A percentile compares a stretch with the other conserved stretches of the same genome.
Evolutionary conservation across 768 basidiomycete genomes (phyloP).

Genomic region (Tephrocybe sp.): DNA sequence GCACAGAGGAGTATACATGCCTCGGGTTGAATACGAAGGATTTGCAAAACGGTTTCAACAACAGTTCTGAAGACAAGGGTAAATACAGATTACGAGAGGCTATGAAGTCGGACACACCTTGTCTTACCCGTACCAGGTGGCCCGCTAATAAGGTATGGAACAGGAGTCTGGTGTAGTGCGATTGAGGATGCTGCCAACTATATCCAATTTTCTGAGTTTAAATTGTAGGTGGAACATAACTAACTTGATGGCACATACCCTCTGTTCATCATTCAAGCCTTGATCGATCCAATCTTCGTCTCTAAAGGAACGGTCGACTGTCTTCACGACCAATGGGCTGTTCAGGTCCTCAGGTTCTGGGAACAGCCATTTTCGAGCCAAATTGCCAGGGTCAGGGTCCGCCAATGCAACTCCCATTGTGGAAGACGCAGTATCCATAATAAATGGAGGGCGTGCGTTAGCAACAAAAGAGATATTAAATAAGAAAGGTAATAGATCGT

Average conservation of each 20-base stretch:
- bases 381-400: slow-evolving; percentile 18
- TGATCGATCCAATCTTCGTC: slow-evolving; percentile 39
- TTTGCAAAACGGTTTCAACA: slow-evolving; percentile 47
- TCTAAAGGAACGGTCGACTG: slow-evolving; percentile 23
- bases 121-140: slow-evolving; percentile 55
- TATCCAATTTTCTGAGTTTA: background rate
- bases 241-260: slow-evolving; percentile 31
- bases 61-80: slow-evolving; percentile 33
- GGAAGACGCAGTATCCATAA: slow-evolving; percentile 39
- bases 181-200: slow-evolving; percentile 43
- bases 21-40: slow-evolving; percentile 43
- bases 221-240: background rate
- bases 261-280: slow-evolving; percentile 47
- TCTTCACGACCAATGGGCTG: slow-evolving; percentile 16
- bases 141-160: slow-evolving; percentile 46
- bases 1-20: slow-evolving; percentile 48
- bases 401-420: slow-evolving; percentile 25
- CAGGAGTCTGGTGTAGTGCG: slow-evolving; percentile 39
- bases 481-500: slow-evolving; percentile 34
- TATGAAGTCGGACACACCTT: slow-evolving; percentile 24
- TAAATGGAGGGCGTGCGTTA: slow-evolving; percentile 38
- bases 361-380: slow-evolving; percentile 44
- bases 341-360: slow-evolving; percentile 33
- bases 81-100: background rate
- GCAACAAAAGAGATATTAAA: slow-evolving; percentile 50